Evolutionary conservation across 495 filamentous ascomycete genomes (phyloP), one percentile per base, ranked within the genome.

Genomic region (Talaromyces ruber): DNA sequence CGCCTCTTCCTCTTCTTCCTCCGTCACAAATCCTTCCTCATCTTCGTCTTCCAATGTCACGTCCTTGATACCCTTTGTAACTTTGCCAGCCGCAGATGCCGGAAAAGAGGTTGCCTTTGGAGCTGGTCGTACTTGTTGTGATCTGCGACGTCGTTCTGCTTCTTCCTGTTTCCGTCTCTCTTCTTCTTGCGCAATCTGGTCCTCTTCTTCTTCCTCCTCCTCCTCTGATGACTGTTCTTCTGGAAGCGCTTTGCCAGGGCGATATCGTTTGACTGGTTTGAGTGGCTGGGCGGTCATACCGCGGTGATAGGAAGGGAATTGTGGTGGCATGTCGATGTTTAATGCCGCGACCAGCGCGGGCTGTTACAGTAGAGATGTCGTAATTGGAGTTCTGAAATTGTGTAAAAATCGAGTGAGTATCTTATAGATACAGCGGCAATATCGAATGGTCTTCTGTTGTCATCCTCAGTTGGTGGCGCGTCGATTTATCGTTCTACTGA

Each of bases 241-340:
- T 8, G 82, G 86, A 51, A 87, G 72, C 25, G 88, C 75, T 76
- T 97, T 98, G 64, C 93, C 93, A 32, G 92, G 87, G 47, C 92
- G 85, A 71, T 97, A 89, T 25, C 95, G 88, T 55, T 65, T 61
- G 9, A 90, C 81, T 1, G 93, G 89, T 66, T 86, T 86, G 63
- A 88, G 73, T 4, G 91, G 92, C 71, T 98, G 97, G 50, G 91
- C 91, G 66, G 93, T 97, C 93, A 98, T 97, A 63, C 90, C 87
- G 76, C 92, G 93, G 59, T 76, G 72, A n/a, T 67, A 63, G 59
- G 76, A 75, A 28, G 75, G 74, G 37, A 79, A 70, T 8, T 74
- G 76, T 59, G 76, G 77, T 64, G 92, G 88, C 65, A 59, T 60
- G 59, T 51, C 25, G 59, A 32, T 28, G 59, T 21, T 34, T 26